Percentiles rank a stretch among this genome's conserved stretches.
These are phyloP conservation scores for Pontederia paniculata DNA, from an alignment of 176 grass and related monocot species.

Conservation along the genomic window DNA sequence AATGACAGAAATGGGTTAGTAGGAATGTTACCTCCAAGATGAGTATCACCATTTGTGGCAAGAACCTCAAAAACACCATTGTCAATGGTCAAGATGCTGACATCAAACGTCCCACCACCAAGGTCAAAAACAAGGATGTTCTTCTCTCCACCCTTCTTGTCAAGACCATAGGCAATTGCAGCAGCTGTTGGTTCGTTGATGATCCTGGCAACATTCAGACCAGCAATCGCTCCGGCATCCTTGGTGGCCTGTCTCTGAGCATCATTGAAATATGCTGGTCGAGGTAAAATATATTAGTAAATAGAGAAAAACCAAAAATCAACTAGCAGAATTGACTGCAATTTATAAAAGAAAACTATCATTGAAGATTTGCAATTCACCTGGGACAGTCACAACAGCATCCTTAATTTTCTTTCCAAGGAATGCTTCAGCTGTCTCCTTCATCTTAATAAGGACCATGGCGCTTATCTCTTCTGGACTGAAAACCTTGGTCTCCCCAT, in stretches of 20 bases:
- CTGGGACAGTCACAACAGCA: conserved; percentile 64
- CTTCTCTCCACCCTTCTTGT: conserved; percentile 58
- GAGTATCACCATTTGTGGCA: conserved; percentile 67
- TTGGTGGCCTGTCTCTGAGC: conserved; percentile 68
- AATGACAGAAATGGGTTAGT: not conserved
- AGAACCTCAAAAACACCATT: conserved; percentile 75
- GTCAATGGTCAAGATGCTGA: conserved; percentile 66
- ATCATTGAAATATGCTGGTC: conserved; percentile 60
- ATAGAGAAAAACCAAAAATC: not conserved
- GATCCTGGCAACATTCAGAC: conserved; percentile 61
- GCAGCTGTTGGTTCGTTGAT: conserved; percentile 74
- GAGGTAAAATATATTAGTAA: not conserved
- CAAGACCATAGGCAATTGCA: conserved; percentile 66
- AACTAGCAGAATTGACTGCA: not conserved
- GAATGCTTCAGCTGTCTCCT: conserved; percentile 64
- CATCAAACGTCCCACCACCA: conserved; percentile 74
- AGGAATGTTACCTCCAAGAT: conserved; percentile 54
- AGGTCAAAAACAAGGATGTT: conserved; percentile 83
- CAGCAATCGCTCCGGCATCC: conserved; percentile 54
- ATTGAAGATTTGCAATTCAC: conserved; percentile 16
- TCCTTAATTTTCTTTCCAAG: conserved; percentile 64
- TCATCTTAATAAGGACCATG: conserved; percentile 62
- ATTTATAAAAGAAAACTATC: not conserved
- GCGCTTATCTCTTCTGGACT: conserved; percentile 69
- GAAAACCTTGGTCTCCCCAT: conserved; percentile 62